Conservation (phyloP, 2,329 filamentous ascomycete species). For the Tolypocladium ophioglossoides region DNA sequence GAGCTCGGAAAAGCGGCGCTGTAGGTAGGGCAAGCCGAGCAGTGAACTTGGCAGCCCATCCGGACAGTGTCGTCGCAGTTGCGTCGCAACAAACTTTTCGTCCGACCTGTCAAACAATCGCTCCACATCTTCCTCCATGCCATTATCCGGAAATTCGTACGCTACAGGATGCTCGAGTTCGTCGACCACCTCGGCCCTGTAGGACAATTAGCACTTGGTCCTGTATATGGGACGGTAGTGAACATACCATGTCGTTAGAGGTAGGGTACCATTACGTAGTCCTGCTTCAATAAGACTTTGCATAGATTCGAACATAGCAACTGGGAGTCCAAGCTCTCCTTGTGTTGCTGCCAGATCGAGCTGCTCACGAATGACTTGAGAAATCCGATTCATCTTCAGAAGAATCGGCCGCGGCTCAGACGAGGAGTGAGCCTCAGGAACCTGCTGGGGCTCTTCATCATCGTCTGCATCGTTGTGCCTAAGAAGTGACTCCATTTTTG, state of each 20-base stretch:
- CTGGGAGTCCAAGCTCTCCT: constrained; percentile 14
- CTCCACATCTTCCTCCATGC: constrained; percentile 17
- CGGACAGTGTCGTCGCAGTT: constrained; percentile 14
- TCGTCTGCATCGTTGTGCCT: background rate
- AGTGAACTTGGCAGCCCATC: constrained; percentile 13
- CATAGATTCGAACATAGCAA: constrained; percentile 14
- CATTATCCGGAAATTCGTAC: constrained; percentile 7
- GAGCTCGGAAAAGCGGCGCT: constrained; percentile 16
- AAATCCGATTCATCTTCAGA: constrained; percentile 15
- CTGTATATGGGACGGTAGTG: background rate
- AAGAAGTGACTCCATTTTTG: constrained; percentile 10
- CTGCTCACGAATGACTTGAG: constrained; percentile 8
- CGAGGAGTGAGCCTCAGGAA: background rate
- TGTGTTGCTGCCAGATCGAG: constrained; percentile 6
- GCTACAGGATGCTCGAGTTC: background rate
- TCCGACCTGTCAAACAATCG: constrained; percentile 15
- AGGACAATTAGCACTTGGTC: background rate
- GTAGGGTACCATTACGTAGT: constrained; percentile 11
- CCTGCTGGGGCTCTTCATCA: background rate
- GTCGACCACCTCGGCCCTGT: constrained; percentile 3
- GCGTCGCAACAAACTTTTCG: constrained; percentile 17
- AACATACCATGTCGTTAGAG: constrained; percentile 23
- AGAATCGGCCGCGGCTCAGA: constrained; percentile 6
- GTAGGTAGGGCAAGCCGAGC: constrained; percentile 16
- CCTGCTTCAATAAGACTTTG: constrained; percentile 15